Evolutionary conservation across 176 grass and related monocot genomes (phyloP).

Genomic region (Carex kokanica): DNA sequence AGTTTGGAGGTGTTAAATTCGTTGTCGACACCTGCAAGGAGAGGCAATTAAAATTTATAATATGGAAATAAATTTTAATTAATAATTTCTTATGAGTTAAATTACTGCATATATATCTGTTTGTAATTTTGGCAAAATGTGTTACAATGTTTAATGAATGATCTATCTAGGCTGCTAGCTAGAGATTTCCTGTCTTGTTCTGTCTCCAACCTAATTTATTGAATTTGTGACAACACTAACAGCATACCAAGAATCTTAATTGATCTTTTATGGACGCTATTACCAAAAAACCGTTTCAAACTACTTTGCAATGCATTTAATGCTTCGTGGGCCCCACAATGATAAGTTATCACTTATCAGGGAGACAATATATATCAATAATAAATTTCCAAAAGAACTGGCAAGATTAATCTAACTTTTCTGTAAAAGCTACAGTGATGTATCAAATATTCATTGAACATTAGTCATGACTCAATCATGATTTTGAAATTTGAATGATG

Average conservation of each 20-base stretch:
- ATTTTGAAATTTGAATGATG: not conserved
- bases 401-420: conserved; percentile 1
- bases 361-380: conserved; percentile 3
- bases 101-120: not conserved
- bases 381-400: not conserved
- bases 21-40: conserved; percentile 16
- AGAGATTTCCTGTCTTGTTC: too few species aligned
- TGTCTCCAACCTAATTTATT: not conserved
- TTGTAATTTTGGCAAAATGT: not conserved
- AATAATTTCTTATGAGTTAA: not conserved
- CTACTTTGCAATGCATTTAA: not conserved
- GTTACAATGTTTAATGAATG: not conserved
- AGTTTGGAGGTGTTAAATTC: conserved; percentile 29
- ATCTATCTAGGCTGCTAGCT: not conserved
- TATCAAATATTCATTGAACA: not conserved
- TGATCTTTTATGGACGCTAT: not conserved
- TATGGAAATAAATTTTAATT: not conserved
- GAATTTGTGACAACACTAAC: not conserved
- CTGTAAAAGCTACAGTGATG: conserved; percentile 18
- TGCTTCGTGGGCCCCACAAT: not conserved
- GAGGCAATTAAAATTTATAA: not conserved
- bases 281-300: not conserved
- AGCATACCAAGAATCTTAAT: not conserved
- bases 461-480: not conserved
- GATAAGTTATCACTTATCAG: conserved; percentile 3